These are phyloP conservation scores for Pseudogymnoascus sp. DNA, from an alignment of 2,329 filamentous ascomycete species.

Conservation along the genomic window DNA sequence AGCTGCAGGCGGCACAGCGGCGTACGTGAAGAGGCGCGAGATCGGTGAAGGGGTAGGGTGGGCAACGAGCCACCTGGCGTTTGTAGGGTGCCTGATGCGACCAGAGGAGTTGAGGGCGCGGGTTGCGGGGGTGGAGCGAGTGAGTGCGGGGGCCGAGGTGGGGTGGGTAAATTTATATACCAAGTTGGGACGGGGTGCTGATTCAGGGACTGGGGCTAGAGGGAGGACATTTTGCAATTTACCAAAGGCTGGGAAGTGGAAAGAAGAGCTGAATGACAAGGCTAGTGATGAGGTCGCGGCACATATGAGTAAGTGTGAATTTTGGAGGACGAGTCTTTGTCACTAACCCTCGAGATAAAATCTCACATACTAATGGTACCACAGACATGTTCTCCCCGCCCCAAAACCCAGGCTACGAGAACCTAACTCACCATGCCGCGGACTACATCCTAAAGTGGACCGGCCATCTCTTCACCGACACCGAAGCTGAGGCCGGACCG, in stretches of 20 bases:
- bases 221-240: slow-evolving; percentile 79
- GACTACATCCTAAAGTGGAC: not conserved
- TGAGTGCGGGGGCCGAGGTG: slow-evolving; percentile 57
- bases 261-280: slow-evolving; percentile 66
- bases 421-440: not conserved
- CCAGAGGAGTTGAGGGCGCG: slow-evolving; percentile 72
- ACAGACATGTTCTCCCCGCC: not conserved
- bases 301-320: slow-evolving; percentile 57
- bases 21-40: slow-evolving; percentile 77
- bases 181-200: slow-evolving; percentile 62
- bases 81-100: slow-evolving; percentile 82
- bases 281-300: slow-evolving; percentile 71
- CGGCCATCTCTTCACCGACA: not conserved
- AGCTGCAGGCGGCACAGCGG: slow-evolving; percentile 72
- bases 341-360: not conserved
- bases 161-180: slow-evolving; percentile 86
- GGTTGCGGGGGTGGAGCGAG: slow-evolving; percentile 55
- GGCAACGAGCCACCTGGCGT: slow-evolving; percentile 86
- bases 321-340: slow-evolving; percentile 7
- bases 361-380: not conserved
- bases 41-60: slow-evolving; percentile 69
- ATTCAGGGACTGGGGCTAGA: slow-evolving; percentile 45
- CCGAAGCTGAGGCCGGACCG: not conserved
- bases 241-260: slow-evolving; percentile 57
- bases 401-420: not conserved